A percentile compares a stretch with the other conserved stretches of the same genome.
These are phyloP conservation scores for Passalora sequoiae DNA, from an alignment of 2,329 filamentous ascomycete genomes.

Conservation along the genomic window DNA sequence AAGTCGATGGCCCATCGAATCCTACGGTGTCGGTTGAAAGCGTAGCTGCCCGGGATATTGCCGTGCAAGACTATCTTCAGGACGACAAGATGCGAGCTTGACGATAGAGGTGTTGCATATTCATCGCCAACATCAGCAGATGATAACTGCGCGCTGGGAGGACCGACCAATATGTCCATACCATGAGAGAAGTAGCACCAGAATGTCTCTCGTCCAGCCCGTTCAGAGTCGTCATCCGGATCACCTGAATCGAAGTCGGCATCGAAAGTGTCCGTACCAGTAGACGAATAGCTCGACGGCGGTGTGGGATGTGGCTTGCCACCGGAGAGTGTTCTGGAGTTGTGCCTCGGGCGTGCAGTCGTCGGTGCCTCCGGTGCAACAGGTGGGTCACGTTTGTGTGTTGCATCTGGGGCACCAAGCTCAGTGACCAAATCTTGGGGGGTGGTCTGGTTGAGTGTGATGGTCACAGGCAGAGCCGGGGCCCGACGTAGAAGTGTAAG, in stretches of 20 bases:
- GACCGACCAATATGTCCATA: constrained; percentile 88
- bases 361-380: constrained; percentile 14
- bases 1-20: constrained; percentile 70
- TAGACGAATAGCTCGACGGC: constrained; percentile 36
- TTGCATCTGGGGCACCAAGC: constrained; percentile 86
- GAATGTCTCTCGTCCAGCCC: constrained; percentile 58
- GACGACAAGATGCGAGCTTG: constrained; percentile 60
- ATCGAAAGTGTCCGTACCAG: constrained; percentile 41
- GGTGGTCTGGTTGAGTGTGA: constrained; percentile 78
- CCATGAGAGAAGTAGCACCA: constrained; percentile 97
- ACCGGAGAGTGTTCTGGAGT: constrained; percentile 24
- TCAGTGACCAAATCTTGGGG: constrained; percentile 88
- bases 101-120: constrained; percentile 19
- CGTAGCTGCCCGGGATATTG: constrained; percentile 91
- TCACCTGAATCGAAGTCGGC: constrained; percentile 45
- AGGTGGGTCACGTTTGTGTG: constrained; percentile 52
- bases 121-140: constrained; percentile 4
- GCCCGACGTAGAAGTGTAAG: constrained; percentile 72
- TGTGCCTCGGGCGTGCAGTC: constrained; percentile 24
- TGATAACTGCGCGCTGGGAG: constrained; percentile 48
- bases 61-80: constrained; percentile 91
- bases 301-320: constrained; percentile 26
- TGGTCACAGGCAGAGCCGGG: constrained; percentile 61
- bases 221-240: constrained; percentile 59
- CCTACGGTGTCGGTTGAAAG: constrained; percentile 89